Evolutionary conservation across 2,329 filamentous ascomycete genomes (phyloP), one percentile per base, ranked within the genome.

Genomic region (Didymella lethalis): DNA sequence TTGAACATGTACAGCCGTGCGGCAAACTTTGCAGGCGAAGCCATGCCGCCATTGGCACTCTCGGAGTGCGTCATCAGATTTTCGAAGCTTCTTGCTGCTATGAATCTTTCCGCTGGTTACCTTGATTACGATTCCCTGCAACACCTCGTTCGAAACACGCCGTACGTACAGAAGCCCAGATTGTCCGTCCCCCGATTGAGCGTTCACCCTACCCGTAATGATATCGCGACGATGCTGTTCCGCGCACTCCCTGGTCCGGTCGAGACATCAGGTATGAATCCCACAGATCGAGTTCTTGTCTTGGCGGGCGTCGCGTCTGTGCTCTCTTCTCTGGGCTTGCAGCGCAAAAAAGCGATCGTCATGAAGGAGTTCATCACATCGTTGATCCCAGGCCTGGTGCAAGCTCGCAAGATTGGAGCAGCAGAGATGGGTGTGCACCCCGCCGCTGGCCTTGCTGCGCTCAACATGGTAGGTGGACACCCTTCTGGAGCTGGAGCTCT

Each of bases 401-500:
- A 97, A 77, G 95, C 95, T 16, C 86, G 95, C 38, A 97, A 96
- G 46, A 85, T 94, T 47, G 94, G 94, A 31, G 95, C 95, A 40
- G 93, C 95, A n/a, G 95, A 98, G 73, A 91, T 95, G 70, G 95
- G 94, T 3, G 92, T 99, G 34, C 94, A 98, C 78, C 95, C 95
- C 40, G 94, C 94, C 18, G 92, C 94, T 10, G 93, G 92, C 0
- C 81, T 97, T 49, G 88, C 92, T 26, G 88, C 89, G 12, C 80
- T 95, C 29, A 90, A 88, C 64, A 72, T 76, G 63, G 67, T 65
- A 8, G 71, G 68, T 32, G 71, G 70, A 7, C 66, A 64, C 38
- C 91, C 92, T 16, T 91, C 93, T 7, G 93, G 92, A 1, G 81
- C 97, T 51, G 88, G 92, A n/a, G 88, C 90, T 12, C 79, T 95